phyloP scores from a whole-genome alignment of 1,284 basidiomycete species.

The Trametes hirsuta region DNA sequence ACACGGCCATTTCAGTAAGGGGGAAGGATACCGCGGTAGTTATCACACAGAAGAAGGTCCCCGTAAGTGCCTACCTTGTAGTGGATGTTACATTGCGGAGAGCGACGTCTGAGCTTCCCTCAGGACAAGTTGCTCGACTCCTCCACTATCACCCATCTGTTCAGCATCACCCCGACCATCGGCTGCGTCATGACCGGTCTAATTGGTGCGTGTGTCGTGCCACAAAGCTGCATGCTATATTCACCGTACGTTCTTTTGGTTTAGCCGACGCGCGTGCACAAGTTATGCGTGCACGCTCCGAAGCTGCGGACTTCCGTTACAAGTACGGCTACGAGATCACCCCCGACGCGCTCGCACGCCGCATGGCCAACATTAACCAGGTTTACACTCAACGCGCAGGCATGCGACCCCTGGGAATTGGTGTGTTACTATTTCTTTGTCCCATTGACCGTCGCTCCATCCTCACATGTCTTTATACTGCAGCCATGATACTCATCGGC shows the following conservation, averaged over 20 bases:
- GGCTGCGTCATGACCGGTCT: slow-evolving; percentile 98
- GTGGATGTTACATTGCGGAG: neutral
- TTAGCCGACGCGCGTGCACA: slow-evolving; percentile 93
- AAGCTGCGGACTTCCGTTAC: slow-evolving; percentile 95
- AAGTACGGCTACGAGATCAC: slow-evolving; percentile 99
- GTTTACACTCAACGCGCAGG: slow-evolving; percentile 98
- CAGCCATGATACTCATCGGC: slow-evolving; percentile 97
- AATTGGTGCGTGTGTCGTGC: slow-evolving; percentile 64
- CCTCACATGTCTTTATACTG: neutral
- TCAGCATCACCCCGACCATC: slow-evolving; percentile 95
- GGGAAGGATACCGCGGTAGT: slow-evolving; percentile 96
- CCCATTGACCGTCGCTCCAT: neutral
- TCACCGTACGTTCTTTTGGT: slow-evolving; percentile 3
- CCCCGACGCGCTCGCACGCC: slow-evolving; percentile 90
- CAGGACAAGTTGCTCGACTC: slow-evolving; percentile 99
- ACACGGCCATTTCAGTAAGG: slow-evolving; percentile 91
- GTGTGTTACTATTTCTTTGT: slow-evolving; percentile 49
- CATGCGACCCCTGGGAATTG: slow-evolving; percentile 96
- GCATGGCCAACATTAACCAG: slow-evolving; percentile 98
- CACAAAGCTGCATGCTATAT: neutral
- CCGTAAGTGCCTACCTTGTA: slow-evolving; percentile 57
- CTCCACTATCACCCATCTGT: slow-evolving; percentile 93
- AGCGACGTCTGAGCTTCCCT: neutral
- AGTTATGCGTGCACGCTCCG: slow-evolving; percentile 84
- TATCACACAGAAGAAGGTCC: slow-evolving; percentile 98